Base-by-base conservation (phyloP, 257 asterid genomes). In the Ajuga chamaepitys region DNA sequence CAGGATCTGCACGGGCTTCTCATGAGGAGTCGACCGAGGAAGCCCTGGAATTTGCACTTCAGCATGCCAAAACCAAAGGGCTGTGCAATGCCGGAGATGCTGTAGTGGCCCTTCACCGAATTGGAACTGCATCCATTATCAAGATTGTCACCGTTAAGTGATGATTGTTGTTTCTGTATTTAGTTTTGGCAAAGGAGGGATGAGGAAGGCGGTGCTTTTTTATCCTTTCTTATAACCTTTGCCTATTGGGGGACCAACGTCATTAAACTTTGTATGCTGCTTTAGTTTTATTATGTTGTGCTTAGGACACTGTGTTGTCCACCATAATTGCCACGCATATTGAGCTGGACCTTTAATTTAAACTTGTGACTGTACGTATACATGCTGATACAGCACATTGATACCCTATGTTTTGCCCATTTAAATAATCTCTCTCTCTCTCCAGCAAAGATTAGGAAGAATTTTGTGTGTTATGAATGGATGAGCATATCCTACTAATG, bases 21-120 rank as follows among this genome's bases (percentile, higher is more conserved):
- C 86, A 85, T 18, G 95, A 86, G 77, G 95, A 89, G 74, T 89
- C 97, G 2, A 89, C 95, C 0, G 95, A 89, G 76, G 97, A 86
- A 75, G 95, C 96, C 4, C 65, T 89, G 70, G 95, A 85, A 18
- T 89, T 89, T 18, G 89, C 97, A 11, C 90, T 89, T 61, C 78
- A 86, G 58, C 88, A 89, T 62, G 96, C 95, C 20, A 86, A 89
- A 67, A 70, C 80, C 0, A 86, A 80, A 75, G 90, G 90, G 2
- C 82, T 89, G 7, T 89, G 96, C 90, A 77, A 86, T 71, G 81
- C 38, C 13, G 95, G 96, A 72, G 96, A 89, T 35, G 83, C 96
- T 1, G 81, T 84, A 20, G 95, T 86, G 7, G 95, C 89, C 58
- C 85, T 89, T 70, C 96, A 89, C 71, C 88, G 96, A 5, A 83